Evolutionary conservation across 2,329 filamentous ascomycete species (phyloP).

Genomic region (Didymella pinodella): DNA sequence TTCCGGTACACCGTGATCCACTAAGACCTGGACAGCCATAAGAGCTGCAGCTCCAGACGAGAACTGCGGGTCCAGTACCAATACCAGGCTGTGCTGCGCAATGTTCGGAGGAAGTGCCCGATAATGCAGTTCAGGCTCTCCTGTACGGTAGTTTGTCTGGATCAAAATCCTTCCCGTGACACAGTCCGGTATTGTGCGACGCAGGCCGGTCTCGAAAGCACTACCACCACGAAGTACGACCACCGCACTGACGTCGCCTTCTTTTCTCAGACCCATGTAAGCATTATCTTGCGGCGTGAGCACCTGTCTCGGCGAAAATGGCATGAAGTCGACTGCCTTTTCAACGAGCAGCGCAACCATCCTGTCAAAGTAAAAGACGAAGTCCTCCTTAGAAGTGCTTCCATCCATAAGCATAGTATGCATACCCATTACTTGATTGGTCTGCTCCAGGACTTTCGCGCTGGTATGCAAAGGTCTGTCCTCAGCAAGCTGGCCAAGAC

Average conservation of each 20-base stretch:
- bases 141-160: slow-evolving; percentile 74
- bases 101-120: slow-evolving; percentile 78
- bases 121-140: slow-evolving; percentile 93
- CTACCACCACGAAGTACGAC: slow-evolving; percentile 89
- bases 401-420: slow-evolving; percentile 89
- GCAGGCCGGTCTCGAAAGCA: slow-evolving; percentile 85
- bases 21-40: slow-evolving; percentile 95
- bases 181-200: slow-evolving; percentile 91
- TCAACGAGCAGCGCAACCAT: slow-evolving; percentile 86
- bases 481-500: slow-evolving; percentile 75
- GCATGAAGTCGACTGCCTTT: slow-evolving; percentile 62
- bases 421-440: slow-evolving; percentile 83
- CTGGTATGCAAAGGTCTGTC: slow-evolving; percentile 76
- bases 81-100: slow-evolving; percentile 75
- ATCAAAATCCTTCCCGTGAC: slow-evolving; percentile 88
- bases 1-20: slow-evolving; percentile 89
- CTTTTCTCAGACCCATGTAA: slow-evolving; percentile 75
- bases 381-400: slow-evolving; percentile 82
- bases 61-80: slow-evolving; percentile 94
- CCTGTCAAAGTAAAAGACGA: slow-evolving; percentile 97
- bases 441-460: slow-evolving; percentile 77
- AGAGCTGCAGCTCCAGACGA: slow-evolving; percentile 83
- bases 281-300: slow-evolving; percentile 73
- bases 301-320: slow-evolving; percentile 70
- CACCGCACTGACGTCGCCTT: slow-evolving; percentile 74